Evolutionary conservation across 2,329 filamentous ascomycete genomes (phyloP).

Genomic region (Epichloe sp.): DNA sequence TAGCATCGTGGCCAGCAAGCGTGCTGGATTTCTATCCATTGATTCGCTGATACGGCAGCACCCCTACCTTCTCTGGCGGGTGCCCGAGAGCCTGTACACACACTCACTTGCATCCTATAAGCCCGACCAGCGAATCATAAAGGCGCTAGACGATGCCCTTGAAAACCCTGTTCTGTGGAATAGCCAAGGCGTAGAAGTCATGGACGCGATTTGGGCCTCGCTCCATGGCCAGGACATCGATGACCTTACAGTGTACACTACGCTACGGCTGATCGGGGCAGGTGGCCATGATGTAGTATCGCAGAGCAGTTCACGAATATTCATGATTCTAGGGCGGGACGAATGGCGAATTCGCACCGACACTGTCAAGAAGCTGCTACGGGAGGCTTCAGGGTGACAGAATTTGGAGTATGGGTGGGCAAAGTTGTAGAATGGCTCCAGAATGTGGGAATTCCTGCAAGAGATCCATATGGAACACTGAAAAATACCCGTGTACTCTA

Average conservation of each 20-base stretch:
- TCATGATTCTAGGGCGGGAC: conserved; percentile 21
- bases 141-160: conserved; percentile 15
- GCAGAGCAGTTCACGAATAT: conserved; percentile 17
- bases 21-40: conserved; percentile 12
- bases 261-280: conserved; percentile 19
- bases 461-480: too few species aligned
- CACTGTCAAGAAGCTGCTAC: conserved; percentile 10
- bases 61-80: conserved; percentile 26
- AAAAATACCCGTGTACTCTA: too few species aligned
- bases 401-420: neutral
- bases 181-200: conserved; percentile 6
- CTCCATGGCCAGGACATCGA: conserved; percentile 9
- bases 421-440: neutral
- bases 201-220: conserved; percentile 8
- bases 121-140: conserved; percentile 10
- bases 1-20: conserved; percentile 11
- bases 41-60: conserved; percentile 15
- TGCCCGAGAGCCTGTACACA: conserved; percentile 18
- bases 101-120: conserved; percentile 11
- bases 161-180: conserved; percentile 7
- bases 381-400: conserved; percentile 1
- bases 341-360: conserved; percentile 20
- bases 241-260: conserved; percentile 13
- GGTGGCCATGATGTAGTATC: conserved; percentile 17
- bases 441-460: too few species aligned